phyloP scores from a whole-genome alignment of 2,329 filamentous ascomycete species.

The Botryotinia narcissicola region DNA sequence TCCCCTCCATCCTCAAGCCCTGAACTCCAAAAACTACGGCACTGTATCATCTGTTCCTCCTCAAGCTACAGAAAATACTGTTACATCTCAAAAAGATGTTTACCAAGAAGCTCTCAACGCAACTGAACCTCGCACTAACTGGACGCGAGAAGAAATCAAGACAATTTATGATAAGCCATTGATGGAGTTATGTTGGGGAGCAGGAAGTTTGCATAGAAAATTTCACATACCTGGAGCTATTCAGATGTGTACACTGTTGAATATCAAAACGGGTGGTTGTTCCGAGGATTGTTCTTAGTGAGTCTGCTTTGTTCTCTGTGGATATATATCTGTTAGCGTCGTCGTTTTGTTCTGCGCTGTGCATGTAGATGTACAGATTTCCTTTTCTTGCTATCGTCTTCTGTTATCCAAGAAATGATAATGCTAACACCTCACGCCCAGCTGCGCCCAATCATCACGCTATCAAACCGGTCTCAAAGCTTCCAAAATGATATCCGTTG shows the following conservation, averaged over 20 bases:
- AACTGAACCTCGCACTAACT: slow-evolving; percentile 63
- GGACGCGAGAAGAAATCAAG: slow-evolving; percentile 78
- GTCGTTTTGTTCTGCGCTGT: not conserved
- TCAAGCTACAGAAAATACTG: not conserved
- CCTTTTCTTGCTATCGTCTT: fast-evolving
- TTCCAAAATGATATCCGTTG: slow-evolving; percentile 74
- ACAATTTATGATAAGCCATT: slow-evolving; percentile 79
- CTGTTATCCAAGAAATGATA: no score
- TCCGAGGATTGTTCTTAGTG: slow-evolving; percentile 84
- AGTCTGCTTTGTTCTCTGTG: slow-evolving; percentile 8
- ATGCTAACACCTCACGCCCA: not conserved
- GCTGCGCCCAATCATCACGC: slow-evolving; percentile 79
- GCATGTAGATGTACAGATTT: fast-evolving
- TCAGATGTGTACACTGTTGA: slow-evolving; percentile 93
- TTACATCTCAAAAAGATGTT: not conserved
- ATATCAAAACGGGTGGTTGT: slow-evolving; percentile 93
- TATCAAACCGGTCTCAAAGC: slow-evolving; percentile 76
- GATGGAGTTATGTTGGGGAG: slow-evolving; percentile 73
- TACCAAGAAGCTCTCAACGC: slow-evolving; percentile 55
- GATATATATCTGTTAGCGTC: not conserved
- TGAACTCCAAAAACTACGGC: not conserved
- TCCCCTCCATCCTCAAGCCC: not conserved
- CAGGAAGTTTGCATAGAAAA: slow-evolving; percentile 72
- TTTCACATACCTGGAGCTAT: slow-evolving; percentile 83
- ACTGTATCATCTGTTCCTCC: slow-evolving; percentile 15